These are phyloP conservation scores for Populus alba DNA, from an alignment of 345 rosid species.

Conservation along the genomic window DNA sequence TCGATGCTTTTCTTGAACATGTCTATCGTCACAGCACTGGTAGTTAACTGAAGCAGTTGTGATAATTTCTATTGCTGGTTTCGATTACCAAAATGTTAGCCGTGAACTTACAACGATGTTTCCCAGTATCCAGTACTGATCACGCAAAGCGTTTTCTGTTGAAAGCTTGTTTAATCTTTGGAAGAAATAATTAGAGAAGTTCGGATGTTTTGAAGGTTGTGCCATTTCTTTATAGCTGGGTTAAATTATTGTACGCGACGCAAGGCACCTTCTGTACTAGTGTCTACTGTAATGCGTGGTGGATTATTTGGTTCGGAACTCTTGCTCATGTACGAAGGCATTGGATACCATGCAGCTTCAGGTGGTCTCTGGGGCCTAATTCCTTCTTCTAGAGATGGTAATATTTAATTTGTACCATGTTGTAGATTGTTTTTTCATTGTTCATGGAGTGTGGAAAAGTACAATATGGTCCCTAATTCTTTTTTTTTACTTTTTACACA, in stretches of 20 bases:
- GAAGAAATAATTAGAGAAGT: not conserved
- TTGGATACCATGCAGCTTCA: no score
- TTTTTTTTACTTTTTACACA: no score
- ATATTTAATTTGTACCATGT: no score
- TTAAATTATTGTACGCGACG: not conserved
- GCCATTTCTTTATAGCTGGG: not conserved
- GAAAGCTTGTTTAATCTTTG: not conserved
- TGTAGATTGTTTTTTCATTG: no score
- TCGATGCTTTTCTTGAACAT: not conserved
- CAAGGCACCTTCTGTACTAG: no score
- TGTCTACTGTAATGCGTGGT: no score
- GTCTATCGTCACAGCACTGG: not conserved
- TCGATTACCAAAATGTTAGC: not conserved
- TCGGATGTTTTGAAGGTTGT: not conserved
- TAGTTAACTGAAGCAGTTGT: not conserved
- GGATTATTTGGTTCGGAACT: no score
- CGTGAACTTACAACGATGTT: not conserved
- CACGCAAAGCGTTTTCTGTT: not conserved
- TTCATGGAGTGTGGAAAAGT: no score
- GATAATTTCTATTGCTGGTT: not conserved
- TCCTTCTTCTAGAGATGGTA: no score
- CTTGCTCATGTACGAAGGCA: no score
- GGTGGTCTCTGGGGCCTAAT: no score
- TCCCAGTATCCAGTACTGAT: not conserved
- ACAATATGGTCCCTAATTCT: no score